Evolutionary conservation across 768 basidiomycete species (phyloP), one percentile per base, ranked within the genome.

Genomic region (Xerocomellus amylosporus): DNA sequence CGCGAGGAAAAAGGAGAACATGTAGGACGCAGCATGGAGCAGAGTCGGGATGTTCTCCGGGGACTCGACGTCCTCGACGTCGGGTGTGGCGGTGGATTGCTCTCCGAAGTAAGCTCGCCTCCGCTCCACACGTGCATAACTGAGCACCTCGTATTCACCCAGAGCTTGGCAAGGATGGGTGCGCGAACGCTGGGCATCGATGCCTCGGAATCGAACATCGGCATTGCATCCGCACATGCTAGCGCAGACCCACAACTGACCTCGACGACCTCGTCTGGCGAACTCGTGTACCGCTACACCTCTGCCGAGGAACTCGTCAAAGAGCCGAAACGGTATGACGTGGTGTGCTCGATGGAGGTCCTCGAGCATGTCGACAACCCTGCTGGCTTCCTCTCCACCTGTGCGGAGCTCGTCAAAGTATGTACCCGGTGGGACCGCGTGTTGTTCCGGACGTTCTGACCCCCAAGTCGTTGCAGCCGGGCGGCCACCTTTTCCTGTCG

Each of bases 311-410:
- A 77, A 1, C 79, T 99, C 4, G 72, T 90, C 28, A 65, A 78
- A 12, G 83, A 85, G 5, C 68, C 80, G 14, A 79, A 78, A 61
- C 82, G 82, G 48, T 98, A 87, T 66, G 96, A 98, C 68, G 81
- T 94, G 19, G 94, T 99, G 14, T 97, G 93, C 67, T 90, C 94
- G 10, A 92, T 98, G 92, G 97, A 99, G 71, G 96, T 99, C 8
- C 68, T 99, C 30, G 97, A 99, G 73, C 97, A 99, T 65, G 97
- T 99, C 47, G 90, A 97, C 67, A 87, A 96, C 64, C 95, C 97
- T 1, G 77, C 83, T 7, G 78, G 79, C 8, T 99, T 99, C 70
- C 78, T 99, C 46, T 76, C 81, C 28, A 84, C 87, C 37, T 88
- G 93, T 60, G 89, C 89, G 0, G 79, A 87, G 54, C 80, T 98